phyloP scores from a whole-genome alignment of 768 basidiomycete species.

The Hericium rajendrae region DNA sequence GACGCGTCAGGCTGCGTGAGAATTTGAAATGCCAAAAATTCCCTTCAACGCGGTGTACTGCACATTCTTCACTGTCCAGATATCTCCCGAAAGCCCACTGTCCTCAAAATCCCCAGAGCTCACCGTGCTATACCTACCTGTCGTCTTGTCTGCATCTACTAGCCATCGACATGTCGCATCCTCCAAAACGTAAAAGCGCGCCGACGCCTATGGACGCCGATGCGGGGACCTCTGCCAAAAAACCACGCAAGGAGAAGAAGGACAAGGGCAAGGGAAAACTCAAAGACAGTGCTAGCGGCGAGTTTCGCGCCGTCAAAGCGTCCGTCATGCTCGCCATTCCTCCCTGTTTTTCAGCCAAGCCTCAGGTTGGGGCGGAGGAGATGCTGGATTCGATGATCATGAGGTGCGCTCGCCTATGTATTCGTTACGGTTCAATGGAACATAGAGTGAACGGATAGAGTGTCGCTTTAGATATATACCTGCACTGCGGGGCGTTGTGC shows the following conservation, averaged over 20 bases:
- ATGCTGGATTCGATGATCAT: slow-evolving; percentile 92
- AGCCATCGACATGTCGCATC: background rate
- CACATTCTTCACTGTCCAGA: background rate
- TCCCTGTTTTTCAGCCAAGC: slow-evolving; percentile 69
- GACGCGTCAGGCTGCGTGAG: background rate
- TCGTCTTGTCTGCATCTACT: too few relatives aligned
- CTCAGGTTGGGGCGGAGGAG: slow-evolving; percentile 71
- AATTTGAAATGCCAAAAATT: background rate
- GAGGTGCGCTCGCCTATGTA: slow-evolving; percentile 47
- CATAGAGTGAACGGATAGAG: slow-evolving; percentile 2
- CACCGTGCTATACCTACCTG: background rate
- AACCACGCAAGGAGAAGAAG: slow-evolving; percentile 24
- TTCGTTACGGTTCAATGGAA: background rate
- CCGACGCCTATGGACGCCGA: slow-evolving; percentile 16
- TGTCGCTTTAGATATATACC: slow-evolving; percentile 67
- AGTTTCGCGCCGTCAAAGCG: slow-evolving; percentile 58
- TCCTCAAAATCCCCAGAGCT: background rate
- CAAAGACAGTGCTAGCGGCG: slow-evolving; percentile 17
- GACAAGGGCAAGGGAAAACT: slow-evolving; percentile 9
- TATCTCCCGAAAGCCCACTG: background rate
- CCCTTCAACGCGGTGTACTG: background rate
- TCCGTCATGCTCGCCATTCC: slow-evolving; percentile 66
- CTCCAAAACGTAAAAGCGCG: slow-evolving; percentile 6
- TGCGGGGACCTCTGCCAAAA: slow-evolving; percentile 10
- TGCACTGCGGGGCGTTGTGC: slow-evolving; percentile 76